These are phyloP conservation scores for Scytalidium sp. DNA, from an alignment of 2,329 filamentous ascomycete genomes.

Conservation along the genomic window DNA sequence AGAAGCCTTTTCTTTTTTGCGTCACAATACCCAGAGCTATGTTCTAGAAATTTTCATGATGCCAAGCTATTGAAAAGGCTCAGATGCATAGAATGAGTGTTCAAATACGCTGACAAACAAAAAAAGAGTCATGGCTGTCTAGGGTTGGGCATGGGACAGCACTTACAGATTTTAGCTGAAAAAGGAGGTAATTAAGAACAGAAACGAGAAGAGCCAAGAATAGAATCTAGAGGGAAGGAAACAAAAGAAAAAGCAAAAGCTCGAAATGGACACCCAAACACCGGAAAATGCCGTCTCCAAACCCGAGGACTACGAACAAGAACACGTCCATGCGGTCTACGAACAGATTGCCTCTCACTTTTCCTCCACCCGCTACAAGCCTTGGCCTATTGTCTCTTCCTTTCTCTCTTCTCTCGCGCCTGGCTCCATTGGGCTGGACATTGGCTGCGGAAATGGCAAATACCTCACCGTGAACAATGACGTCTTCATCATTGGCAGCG, in stretches of 20 bases:
- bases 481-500: conserved; percentile 80
- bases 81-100: no score
- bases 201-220: no score
- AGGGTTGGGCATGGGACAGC: no score
- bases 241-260: neutral
- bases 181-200: no score
- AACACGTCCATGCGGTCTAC: conserved; percentile 91
- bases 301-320: conserved; percentile 67
- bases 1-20: no score
- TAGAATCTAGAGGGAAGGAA: neutral
- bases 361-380: conserved; percentile 74
- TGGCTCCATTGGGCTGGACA: conserved; percentile 80
- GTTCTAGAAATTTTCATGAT: no score
- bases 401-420: conserved; percentile 66
- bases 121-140: no score
- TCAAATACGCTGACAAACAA: no score
- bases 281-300: neutral
- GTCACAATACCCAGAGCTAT: no score
- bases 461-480: conserved; percentile 77
- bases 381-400: conserved; percentile 85
- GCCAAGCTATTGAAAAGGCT: no score
- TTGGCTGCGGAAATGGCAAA: conserved; percentile 97
- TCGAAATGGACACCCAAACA: neutral
- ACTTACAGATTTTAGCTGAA: no score
- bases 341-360: conserved; percentile 83